These are phyloP conservation scores for Aspergillus transmontanensis DNA, from an alignment of 2,329 filamentous ascomycete genomes.

Conservation along the genomic window DNA sequence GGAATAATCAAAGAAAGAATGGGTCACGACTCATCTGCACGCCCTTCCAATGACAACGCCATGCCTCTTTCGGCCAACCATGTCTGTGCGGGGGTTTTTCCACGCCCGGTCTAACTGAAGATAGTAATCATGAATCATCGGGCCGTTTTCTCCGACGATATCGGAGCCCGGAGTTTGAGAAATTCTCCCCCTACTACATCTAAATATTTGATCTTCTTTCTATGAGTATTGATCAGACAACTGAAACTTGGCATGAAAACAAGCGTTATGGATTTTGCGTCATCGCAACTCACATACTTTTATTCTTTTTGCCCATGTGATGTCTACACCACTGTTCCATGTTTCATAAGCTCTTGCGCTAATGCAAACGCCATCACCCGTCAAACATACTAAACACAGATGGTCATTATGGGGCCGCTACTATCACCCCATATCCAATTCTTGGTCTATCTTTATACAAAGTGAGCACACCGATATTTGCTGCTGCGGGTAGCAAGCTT, in stretches of 20 bases:
- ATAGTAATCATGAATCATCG: slow-evolving; percentile 16
- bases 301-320: neutral
- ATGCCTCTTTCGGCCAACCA: slow-evolving; percentile 23
- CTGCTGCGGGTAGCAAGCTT: neutral
- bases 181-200: neutral
- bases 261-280: neutral
- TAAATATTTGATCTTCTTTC: neutral
- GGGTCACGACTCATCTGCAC: slow-evolving; percentile 4
- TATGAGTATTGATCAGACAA: too few relatives aligned
- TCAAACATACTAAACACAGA: neutral
- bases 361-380: neutral
- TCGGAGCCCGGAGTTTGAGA: slow-evolving; percentile 10
- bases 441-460: neutral
- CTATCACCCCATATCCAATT: neutral
- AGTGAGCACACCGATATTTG: neutral
- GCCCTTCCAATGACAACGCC: slow-evolving; percentile 31
- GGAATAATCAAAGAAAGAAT: slow-evolving; percentile 1
- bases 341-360: neutral
- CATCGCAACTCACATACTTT: neutral
- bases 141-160: slow-evolving; percentile 2
- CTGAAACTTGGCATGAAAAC: neutral
- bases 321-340: neutral
- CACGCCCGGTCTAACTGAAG: slow-evolving; percentile 6
- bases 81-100: slow-evolving; percentile 3
- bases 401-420: too few relatives aligned